Base-by-base conservation (phyloP, 1,284 basidiomycete species). In the Inonotus hispidus region DNA sequence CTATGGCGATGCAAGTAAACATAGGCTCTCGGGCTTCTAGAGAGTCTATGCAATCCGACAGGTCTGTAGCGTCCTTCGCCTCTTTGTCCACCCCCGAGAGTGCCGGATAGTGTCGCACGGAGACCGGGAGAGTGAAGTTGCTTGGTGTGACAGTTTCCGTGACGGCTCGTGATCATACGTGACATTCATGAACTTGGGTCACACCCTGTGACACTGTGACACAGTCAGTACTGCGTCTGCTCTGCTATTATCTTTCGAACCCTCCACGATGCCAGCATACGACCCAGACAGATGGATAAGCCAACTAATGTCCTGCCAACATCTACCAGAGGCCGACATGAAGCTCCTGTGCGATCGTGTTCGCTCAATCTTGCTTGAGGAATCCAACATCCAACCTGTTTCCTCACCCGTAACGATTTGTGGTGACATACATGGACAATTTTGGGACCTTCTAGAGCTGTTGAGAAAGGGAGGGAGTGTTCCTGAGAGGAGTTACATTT, bases 381-480 rank as follows among this genome's bases (percentile, higher is more conserved):
- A 98, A 74, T 91, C 89, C 65, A 98, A 98, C 70, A 95, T 98
- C 58, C 94, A 96, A 70, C 93, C 93, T 13, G 93, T 98, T 39
- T 88, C 87, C 19, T 89, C 85, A 58, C 95, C 95, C 0, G 93
- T 96, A 23, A 95, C 93, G 0, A 90, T 96, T 60, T 95, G 93
- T 71, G 93, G 93, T 21, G 94, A 96, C 72, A 95, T 97, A 54
- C 94, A 96, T 70, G 94, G 94, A 23, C 94, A 97, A 73, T 95
- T 97, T 72, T 98, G 93, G 93, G 94, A 98, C 71, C 79, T 98
- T 23, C 77, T 95, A 19, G 95, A 98, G 77, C 79, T 98, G 38
- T 79, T 98, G 67, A 77, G 93, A 67, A 91, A 93, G 64, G 96
- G 95, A 7, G 96, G 95, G 5, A 83, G 85, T 68, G 84, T 92